Conservation (phyloP, 371 early-diverging fungal species). For the Apophysomyces sp. region DNA sequence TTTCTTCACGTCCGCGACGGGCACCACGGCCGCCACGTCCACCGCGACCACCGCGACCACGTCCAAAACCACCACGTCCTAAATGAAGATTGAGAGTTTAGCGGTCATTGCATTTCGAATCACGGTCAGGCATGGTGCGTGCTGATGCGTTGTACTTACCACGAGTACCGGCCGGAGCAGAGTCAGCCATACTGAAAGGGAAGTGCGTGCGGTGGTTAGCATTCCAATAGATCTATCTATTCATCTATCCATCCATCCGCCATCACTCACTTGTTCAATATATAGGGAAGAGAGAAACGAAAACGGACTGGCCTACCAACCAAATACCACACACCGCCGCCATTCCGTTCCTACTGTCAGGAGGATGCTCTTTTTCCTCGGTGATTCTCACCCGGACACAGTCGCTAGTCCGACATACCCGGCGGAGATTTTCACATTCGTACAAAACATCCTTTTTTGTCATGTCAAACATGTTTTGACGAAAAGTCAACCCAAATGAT, state of each 20-base stretch:
- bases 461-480: no score
- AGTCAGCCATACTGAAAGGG: constrained; percentile 49
- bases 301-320: neutral
- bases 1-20: constrained; percentile 73
- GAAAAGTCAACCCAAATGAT: no score
- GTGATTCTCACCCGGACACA: neutral
- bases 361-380: neutral
- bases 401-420: neutral
- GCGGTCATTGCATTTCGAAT: no score
- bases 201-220: neutral
- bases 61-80: constrained; percentile 77
- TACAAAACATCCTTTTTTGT: no score
- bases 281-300: neutral
- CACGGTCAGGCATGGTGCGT: neutral
- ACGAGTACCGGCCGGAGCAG: constrained; percentile 54
- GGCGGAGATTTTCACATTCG: neutral
- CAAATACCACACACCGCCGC: neutral
- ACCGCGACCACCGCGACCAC: constrained; percentile 77
- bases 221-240: neutral
- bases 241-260: neutral
- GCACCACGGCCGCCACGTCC: constrained; percentile 77
- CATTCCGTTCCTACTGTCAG: neutral
- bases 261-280: constrained; percentile 1
- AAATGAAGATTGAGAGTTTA: constrained; percentile 7
- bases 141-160: constrained; percentile 20